A percentile compares a stretch with the other conserved stretches of the same genome.
Evolutionary conservation across 768 basidiomycete species (phyloP).

Genomic region (Mycena galopus): DNA sequence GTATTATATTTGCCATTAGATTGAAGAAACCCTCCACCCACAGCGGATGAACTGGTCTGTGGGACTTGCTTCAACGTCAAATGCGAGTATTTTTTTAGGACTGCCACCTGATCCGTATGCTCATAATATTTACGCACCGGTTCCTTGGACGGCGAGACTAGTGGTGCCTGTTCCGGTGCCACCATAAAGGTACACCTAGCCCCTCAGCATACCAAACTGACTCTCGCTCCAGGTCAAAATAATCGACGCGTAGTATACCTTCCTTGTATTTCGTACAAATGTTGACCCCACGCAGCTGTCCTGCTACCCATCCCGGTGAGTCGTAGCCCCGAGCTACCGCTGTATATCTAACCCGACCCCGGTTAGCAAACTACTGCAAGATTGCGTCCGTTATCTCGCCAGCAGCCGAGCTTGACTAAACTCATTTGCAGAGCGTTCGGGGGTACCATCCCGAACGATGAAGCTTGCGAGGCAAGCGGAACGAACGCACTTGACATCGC

Average conservation of each 20-base stretch:
- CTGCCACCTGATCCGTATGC: not conserved
- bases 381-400: slow-evolving; percentile 36
- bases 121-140: slow-evolving; percentile 34
- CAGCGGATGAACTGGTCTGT: slow-evolving; percentile 20
- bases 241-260: slow-evolving; percentile 43
- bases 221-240: slow-evolving; percentile 42
- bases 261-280: not conserved
- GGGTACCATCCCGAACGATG: slow-evolving; percentile 39
- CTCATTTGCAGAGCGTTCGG: slow-evolving; percentile 33
- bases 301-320: slow-evolving; percentile 43
- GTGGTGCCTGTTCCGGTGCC: slow-evolving; percentile 43
- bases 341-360: not conserved
- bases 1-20: not conserved
- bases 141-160: slow-evolving; percentile 45
- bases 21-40: slow-evolving; percentile 5
- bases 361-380: slow-evolving; percentile 52
- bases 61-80: slow-evolving; percentile 45
- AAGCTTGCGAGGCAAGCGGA: slow-evolving; percentile 48
- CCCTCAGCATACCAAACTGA: not conserved
- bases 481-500: slow-evolving; percentile 50
- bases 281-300: slow-evolving; percentile 39
- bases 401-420: not conserved
- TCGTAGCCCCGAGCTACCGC: not conserved
- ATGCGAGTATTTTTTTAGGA: slow-evolving; percentile 30
- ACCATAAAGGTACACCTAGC: slow-evolving; percentile 40